Evolutionary conservation across 257 asterid genomes (phyloP), one percentile per base, ranked within the genome.

Genomic region (Ophiorrhiza pumila): DNA sequence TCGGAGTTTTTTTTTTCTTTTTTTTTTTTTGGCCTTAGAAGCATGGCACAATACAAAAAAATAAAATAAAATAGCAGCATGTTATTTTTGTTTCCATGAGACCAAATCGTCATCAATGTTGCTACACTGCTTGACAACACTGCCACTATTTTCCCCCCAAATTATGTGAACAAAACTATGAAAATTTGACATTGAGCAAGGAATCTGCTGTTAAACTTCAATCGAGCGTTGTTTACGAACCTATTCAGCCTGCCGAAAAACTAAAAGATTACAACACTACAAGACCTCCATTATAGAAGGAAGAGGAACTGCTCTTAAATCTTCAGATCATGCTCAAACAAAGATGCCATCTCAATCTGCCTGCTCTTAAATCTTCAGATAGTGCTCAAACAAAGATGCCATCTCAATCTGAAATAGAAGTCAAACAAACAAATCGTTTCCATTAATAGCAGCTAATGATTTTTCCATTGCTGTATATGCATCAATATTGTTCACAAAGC

Each of bases 341-440:
- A n/a, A n/a, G n/a, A n/a, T n/a, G n/a, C n/a, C n/a, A n/a, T n/a
- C n/a, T n/a, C n/a, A n/a, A n/a, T n/a, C n/a, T n/a, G n/a, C n/a
- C n/a, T n/a, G n/a, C n/a, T n/a, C 27, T 57, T 69, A 75, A 14
- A 64, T 32, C 82, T 92, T 90, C 82, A 90, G 84, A 80, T 88
- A 96, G 77, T 93, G 96, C 86, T 89, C 96, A 57, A 88, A 91
- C 68, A 93, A 71, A 55, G 97, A 93, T 57, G 96, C 98, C 97
- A 93, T 89, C 87, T 93, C 97, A 78, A 93, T 93, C 98, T 93
- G 97, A 84, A 78, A 83, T 27, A 62, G 1, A 23, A 74, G 74
- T 42, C 70, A 47, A 66, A 37, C 23, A 66, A 71, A 68, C 15
- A 45, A 81, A 55, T 55, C 67, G 45, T 27, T 66, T 66, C 58